Evolutionary conservation across 306 rosid genomes (phyloP), one percentile per base, ranked within the genome.

Genomic region (Purshia tridentata): DNA sequence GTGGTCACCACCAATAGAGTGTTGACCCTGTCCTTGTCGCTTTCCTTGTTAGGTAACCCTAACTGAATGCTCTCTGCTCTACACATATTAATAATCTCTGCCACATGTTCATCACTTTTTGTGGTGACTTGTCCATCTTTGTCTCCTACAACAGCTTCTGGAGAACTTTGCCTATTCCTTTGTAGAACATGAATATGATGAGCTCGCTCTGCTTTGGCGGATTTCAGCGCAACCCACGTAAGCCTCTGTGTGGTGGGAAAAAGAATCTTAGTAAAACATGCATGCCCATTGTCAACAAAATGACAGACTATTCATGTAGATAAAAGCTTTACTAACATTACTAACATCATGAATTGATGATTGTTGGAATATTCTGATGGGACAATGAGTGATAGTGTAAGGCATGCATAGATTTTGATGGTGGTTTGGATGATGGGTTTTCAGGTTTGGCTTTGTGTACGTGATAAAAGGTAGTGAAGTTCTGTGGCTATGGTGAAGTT

Each of bases 171-270:
- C 13, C 29, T 41, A 3, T 29, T 56, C 16, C 13, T 57, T 4
- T 16, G 9, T 23, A 37, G 23, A 14, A 61, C 9, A 50, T 61
- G 68, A 3, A 35, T 14, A 57, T 13, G 0, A 7, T 72, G 37
- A 35, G 76, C 67, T 58, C 35, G 76, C 6, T 57, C 39, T 16
- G 77, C 60, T 9, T 60, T 60, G 1, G 69, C 69, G 4, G 77
- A 61, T 50, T 47, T 73, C 4, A 73, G 11, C 18, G 49, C 69
- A 3, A 12, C 5, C 69, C 68, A 59, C 8, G 20, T 50, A 12
- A 73, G 49, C 49, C 69, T 19, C 77, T 73, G 46, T n/a, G 2
- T 8, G 20, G 67, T 41, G 9, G 6, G 16, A n/a, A 18, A 62
- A 1, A 5, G 20, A 8, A 66, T 16, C n/a, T n/a, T n/a, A n/a